Conservation (phyloP, 768 basidiomycete genomes). For the Trametes cinnabarina region DNA sequence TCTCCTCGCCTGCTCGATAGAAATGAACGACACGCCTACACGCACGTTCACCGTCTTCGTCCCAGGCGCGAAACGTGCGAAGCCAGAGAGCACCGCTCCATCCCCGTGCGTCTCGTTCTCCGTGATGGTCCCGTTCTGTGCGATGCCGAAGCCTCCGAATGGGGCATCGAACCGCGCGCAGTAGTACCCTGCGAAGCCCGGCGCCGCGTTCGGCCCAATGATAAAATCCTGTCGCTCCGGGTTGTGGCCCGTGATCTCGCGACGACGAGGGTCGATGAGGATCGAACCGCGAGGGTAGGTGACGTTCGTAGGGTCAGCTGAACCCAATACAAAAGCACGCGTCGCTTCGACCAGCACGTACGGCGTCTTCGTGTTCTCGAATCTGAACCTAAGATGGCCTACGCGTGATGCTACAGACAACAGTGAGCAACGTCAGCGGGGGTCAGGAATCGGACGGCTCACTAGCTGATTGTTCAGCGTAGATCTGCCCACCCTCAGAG, state of each 20-base stretch:
- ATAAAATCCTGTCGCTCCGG: slow-evolving; percentile 71
- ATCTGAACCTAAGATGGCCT: slow-evolving; percentile 72
- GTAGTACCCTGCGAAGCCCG: slow-evolving; percentile 44
- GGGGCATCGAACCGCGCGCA: slow-evolving; percentile 55
- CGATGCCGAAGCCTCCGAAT: slow-evolving; percentile 48
- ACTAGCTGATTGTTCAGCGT: slow-evolving; percentile 65
- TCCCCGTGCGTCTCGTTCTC: slow-evolving; percentile 31
- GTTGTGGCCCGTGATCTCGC: slow-evolving; percentile 62
- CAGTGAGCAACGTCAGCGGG: too few species aligned
- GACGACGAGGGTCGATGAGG: slow-evolving; percentile 38
- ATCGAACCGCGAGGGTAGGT: slow-evolving; percentile 57
- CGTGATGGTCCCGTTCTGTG: slow-evolving; percentile 42
- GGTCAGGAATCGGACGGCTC: too few species aligned
- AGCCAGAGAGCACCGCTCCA: slow-evolving; percentile 53
- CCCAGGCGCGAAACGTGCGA: slow-evolving; percentile 41
- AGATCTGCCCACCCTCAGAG: slow-evolving; percentile 41
- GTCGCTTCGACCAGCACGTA: slow-evolving; percentile 69
- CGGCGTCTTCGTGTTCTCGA: slow-evolving; percentile 42
- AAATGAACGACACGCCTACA: slow-evolving; percentile 74
- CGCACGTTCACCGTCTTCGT: slow-evolving; percentile 47
- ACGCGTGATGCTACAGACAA: slow-evolving; percentile 62
- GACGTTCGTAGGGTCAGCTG: slow-evolving; percentile 42
- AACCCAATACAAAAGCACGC: slow-evolving; percentile 59
- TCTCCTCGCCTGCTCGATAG: slow-evolving; percentile 52
- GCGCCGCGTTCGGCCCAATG: slow-evolving; percentile 49